Conservation (phyloP, 2,329 filamentous ascomycete species). For the Colletotrichum godetiae region DNA sequence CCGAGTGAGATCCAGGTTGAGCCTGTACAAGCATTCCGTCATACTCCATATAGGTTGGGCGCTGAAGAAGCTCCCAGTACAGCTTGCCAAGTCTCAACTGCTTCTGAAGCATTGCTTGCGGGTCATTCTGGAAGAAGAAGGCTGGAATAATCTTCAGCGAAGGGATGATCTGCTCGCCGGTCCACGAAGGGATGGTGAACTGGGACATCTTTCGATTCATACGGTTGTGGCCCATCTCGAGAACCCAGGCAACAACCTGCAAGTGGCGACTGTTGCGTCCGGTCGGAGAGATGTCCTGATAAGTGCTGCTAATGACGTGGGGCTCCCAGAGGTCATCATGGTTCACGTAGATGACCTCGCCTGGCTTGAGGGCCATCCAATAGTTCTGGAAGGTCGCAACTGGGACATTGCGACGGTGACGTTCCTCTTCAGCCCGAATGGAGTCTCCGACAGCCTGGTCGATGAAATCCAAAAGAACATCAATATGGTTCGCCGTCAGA, state of each 20-base stretch:
- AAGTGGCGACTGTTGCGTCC: neutral
- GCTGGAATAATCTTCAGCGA: slow-evolving; percentile 56
- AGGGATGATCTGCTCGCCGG: slow-evolving; percentile 56
- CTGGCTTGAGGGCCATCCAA: slow-evolving; percentile 60
- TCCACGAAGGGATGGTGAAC: slow-evolving; percentile 51
- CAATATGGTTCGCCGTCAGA: slow-evolving; percentile 56
- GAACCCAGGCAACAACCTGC: slow-evolving; percentile 54
- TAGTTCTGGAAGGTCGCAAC: slow-evolving; percentile 57
- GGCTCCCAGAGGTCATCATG: slow-evolving; percentile 53
- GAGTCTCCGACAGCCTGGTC: slow-evolving; percentile 49
- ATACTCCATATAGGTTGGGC: slow-evolving; percentile 59
- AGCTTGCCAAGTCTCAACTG: slow-evolving; percentile 54
- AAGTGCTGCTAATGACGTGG: slow-evolving; percentile 52
- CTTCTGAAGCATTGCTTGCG: slow-evolving; percentile 48
- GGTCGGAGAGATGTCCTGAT: slow-evolving; percentile 1
- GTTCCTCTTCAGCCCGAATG: slow-evolving; percentile 53
- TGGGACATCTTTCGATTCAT: slow-evolving; percentile 51
- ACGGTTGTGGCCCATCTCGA: slow-evolving; percentile 47
- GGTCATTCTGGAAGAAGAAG: slow-evolving; percentile 52
- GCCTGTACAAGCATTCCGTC: slow-evolving; percentile 51
- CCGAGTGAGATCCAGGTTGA: slow-evolving; percentile 38
- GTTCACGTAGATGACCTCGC: slow-evolving; percentile 56
- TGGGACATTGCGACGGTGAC: slow-evolving; percentile 50
- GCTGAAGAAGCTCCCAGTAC: slow-evolving; percentile 60
- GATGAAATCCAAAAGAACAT: slow-evolving; percentile 57